Conservation (phyloP, 306 rosid species). For the Gillenia trifoliata region DNA sequence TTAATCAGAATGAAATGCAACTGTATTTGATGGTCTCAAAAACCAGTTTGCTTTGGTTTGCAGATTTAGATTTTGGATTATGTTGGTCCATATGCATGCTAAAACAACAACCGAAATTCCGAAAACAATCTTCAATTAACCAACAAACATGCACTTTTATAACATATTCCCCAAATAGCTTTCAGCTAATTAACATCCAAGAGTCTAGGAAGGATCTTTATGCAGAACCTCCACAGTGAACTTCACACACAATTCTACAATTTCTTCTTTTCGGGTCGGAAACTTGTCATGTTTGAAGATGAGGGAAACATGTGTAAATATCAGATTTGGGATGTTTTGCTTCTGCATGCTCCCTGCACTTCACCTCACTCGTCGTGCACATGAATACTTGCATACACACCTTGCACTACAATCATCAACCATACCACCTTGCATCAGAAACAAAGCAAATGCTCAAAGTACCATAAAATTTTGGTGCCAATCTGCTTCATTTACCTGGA, state of each 20-base stretch:
- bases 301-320: slow-evolving; percentile 45
- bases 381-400: slow-evolving; percentile 70
- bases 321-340: slow-evolving; percentile 65
- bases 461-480: background rate
- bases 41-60: background rate
- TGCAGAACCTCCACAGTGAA: background rate
- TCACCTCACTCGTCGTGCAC: slow-evolving; percentile 56
- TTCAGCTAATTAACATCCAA: background rate
- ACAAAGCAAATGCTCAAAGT: background rate
- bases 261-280: background rate
- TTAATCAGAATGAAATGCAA: background rate
- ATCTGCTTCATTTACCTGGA: slow-evolving; percentile 25
- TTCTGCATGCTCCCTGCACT: slow-evolving; percentile 65
- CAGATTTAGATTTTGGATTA: background rate
- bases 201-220: background rate
- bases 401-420: slow-evolving; percentile 44
- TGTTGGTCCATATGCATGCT: background rate
- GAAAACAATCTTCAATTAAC: background rate
- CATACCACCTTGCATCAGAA: slow-evolving; percentile 8
- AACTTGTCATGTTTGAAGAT: slow-evolving; percentile 36
- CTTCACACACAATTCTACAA: slow-evolving; percentile 6
- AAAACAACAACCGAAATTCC: background rate
- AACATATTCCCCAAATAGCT: background rate
- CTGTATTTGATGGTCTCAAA: background rate
- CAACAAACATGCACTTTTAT: background rate